Base-by-base conservation (phyloP, 495 filamentous ascomycete genomes). In the Xanthoparmelia taractica region DNA sequence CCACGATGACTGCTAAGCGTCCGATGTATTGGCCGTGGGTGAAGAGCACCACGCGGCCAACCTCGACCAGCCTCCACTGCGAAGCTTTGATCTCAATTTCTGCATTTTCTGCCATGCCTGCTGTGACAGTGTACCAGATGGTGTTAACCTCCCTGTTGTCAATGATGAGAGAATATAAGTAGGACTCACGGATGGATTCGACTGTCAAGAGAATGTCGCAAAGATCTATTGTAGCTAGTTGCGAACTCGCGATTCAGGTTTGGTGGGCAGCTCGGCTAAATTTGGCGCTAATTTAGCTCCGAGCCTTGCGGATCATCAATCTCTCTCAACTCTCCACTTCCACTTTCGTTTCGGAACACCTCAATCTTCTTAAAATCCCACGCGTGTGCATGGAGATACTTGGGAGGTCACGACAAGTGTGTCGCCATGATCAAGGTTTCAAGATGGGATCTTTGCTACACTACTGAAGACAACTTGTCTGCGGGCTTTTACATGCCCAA, bases 1-100 rank as follows among this genome's bases (percentile, higher is more conserved):
- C 92, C 78, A 97, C 91, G 76, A 99, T 94, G 73, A 84, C 80
- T 67, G 91, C 95, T 66, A 97, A 85, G 77, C 87, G 88, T 79
- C 92, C 92, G 66, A 76, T 81, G 82, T 85, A 90, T 67, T 85
- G 88, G 68, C 87, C 87, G 71, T 80, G 74, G 71, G 85, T 84
- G 80, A 96, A 84, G 73, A 96, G 85, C 68, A 94, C 87, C 72
- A 96, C 82, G 73, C 95, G 92, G 82, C 95, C 95, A 80, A 97
- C 89, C 84, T 99, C 92, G 74, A 99, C 90, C 73, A 88, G 82
- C 77, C 90, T 91, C 90, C 88, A 96, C 72, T 83, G 78, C 74
- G 85, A 85, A 73, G 88, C 80, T 76, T 81, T 86, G 77, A 94
- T 84, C 67, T 86, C 80, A 78, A 84, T 84, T 78, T 87, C 82